Evolutionary conservation across 163 green algal genomes (phyloP), one percentile per base, ranked within the genome.

Genomic region (Chlorella variabilis): DNA sequence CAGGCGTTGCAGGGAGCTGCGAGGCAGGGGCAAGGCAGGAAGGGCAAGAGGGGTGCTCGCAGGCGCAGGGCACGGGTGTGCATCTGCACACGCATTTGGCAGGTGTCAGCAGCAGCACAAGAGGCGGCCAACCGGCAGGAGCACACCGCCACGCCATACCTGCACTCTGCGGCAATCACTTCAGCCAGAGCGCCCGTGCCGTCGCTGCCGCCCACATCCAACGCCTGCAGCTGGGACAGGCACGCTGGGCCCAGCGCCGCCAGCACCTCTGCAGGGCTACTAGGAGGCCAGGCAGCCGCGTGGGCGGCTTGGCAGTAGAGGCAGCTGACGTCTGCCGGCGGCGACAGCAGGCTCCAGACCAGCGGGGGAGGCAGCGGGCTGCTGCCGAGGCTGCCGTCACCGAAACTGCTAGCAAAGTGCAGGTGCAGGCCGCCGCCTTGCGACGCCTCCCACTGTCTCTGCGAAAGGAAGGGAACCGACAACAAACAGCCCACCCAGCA

Each of bases 1-100:
- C 73, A 80, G 73, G 11, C 54, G 54, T 56, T 80, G 56, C 36
- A 80, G 56, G 2, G 36, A 58, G 3, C 73, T 80, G 73, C 73
- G 8, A 13, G 27, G 21, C 20, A 33, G 7, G 0, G 54, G 9
- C n/a, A 54, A 6, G 0, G 23, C 25, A 54, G 23, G 34, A 38
- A 17, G 7, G 23, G 7, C 17, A 39, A 33, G 38, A 36, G 2
- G 17, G 36, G 1, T 23, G 20, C 67, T 27, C 4, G 21, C 51
- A 62, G n/a, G n/a, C 18, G 54, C 54, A 54, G 45, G 15, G 15
- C 11, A 11, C 45, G 11, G 45, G 45, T 15, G 15, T 54, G 45
- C 45, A 54, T 54, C 45, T 54, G 45, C n/a, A n/a, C n/a, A n/a
- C n/a, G n/a, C n/a, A n/a, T n/a, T n/a, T n/a, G n/a, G n/a, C 45